These are phyloP conservation scores for Santalum album DNA, from an alignment of 164 flowering plant genomes.

Conservation along the genomic window DNA sequence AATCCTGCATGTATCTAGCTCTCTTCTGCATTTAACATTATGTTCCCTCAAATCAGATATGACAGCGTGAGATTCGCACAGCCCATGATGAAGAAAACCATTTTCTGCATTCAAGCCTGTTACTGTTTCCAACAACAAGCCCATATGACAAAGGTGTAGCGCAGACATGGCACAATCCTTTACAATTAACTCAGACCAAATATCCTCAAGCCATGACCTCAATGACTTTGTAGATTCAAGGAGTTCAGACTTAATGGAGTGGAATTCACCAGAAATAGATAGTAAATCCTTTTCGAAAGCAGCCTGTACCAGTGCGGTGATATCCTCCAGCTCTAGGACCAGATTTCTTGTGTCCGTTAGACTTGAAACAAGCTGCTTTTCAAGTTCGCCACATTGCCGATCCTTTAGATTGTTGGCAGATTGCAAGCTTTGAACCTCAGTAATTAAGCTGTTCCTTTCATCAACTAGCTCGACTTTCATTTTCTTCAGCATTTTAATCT, in stretches of 20 bases:
- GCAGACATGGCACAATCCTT: constrained; percentile 85
- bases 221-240: constrained; percentile 30
- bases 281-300: constrained; percentile 27
- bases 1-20: constrained; percentile 64
- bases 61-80: constrained; percentile 53
- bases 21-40: constrained; percentile 47
- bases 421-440: constrained; percentile 44
- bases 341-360: constrained; percentile 26
- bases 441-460: constrained; percentile 33
- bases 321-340: constrained; percentile 43
- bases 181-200: constrained; percentile 77
- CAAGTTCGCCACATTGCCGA: constrained; percentile 33
- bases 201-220: constrained; percentile 62
- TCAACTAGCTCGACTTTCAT: constrained; percentile 16
- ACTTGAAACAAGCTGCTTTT: constrained; percentile 30
- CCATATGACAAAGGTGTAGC: constrained; percentile 84
- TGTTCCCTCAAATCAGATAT: constrained; percentile 61
- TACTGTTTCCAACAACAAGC: constrained; percentile 69
- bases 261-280: constrained; percentile 36
- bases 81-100: constrained; percentile 71
- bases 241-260: constrained; percentile 38
- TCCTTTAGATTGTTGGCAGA: constrained; percentile 27
- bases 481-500: constrained; percentile 37
- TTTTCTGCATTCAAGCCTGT: constrained; percentile 82
- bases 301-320: constrained; percentile 26